A percentile compares a stretch with the other conserved stretches of the same genome.
These are phyloP conservation scores for Suhomyces xylopsoci DNA, from an alignment of 805 yeast genomes.

Conservation along the genomic window DNA sequence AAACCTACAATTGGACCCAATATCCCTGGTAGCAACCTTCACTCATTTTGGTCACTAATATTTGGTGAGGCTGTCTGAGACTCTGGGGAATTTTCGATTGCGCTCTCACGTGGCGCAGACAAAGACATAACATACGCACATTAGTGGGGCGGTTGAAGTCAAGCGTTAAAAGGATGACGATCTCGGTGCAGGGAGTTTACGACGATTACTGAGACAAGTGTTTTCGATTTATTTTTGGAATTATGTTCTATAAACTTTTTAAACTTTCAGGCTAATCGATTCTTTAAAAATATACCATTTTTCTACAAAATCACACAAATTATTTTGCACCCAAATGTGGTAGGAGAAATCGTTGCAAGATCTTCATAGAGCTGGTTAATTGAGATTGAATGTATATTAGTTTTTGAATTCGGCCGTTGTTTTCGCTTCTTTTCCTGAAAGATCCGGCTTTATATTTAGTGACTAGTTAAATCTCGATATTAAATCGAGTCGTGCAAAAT, in stretches of 20 bases:
- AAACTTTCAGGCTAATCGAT: not conserved
- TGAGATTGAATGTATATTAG: not conserved
- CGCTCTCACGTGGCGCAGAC: not conserved
- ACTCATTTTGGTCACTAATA: not conserved
- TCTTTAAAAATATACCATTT: not conserved
- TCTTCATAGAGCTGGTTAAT: not conserved
- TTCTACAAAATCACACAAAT: not conserved
- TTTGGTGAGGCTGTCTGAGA: slow-evolving; percentile 1
- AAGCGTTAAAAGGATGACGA: not conserved
- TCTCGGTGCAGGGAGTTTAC: not conserved
- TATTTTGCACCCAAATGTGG: not conserved
- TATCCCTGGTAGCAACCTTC: not conserved
- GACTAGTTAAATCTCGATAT: not conserved
- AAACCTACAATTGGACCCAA: not conserved
- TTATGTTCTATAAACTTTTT: not conserved
- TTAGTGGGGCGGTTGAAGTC: not conserved
- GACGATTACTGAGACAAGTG: not conserved
- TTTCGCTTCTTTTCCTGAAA: slow-evolving; percentile 1
- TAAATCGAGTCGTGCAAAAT: not conserved
- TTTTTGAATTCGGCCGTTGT: not conserved
- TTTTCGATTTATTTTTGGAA: not conserved
- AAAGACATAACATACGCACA: not conserved
- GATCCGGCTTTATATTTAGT: not conserved
- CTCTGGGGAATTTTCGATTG: not conserved
- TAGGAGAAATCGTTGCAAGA: not conserved